These are phyloP conservation scores for Yarrowia hollandica DNA, from an alignment of 805 yeast species.

Conservation along the genomic window DNA sequence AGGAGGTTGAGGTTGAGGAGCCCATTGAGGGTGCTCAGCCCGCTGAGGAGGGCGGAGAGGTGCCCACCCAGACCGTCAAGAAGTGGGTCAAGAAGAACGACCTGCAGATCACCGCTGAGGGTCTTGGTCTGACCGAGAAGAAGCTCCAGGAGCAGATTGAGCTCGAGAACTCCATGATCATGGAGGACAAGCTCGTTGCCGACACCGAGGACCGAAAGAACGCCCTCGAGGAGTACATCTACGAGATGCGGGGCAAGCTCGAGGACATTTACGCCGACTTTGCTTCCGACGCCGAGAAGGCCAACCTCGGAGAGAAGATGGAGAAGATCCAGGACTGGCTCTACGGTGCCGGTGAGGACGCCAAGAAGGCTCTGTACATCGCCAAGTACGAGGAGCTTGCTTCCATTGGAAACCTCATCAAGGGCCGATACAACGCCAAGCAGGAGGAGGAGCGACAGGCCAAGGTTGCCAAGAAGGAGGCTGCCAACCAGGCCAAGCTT, in stretches of 20 bases:
- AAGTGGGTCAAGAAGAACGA: conserved; percentile 90
- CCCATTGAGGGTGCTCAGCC: conserved; percentile 64
- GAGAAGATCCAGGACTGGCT: conserved; percentile 95
- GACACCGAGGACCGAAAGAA: conserved; percentile 99
- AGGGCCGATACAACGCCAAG: conserved; percentile 91
- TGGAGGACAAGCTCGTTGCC: conserved; percentile 93
- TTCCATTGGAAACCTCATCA: conserved; percentile 88
- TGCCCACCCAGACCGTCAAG: conserved; percentile 85
- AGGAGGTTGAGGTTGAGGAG: conserved; percentile 87
- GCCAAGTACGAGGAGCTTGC: conserved; percentile 98
- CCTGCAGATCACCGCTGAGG: conserved; percentile 58
- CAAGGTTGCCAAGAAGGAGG: conserved; percentile 80
- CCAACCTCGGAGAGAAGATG: conserved; percentile 68
- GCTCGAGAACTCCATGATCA: conserved; percentile 77
- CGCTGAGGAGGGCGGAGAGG: conserved; percentile 54
- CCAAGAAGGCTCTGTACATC: conserved; percentile 93
- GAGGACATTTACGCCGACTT: conserved; percentile 87
- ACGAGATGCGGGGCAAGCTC: conserved; percentile 93
- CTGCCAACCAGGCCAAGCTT: conserved; percentile 76
- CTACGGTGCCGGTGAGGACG: conserved; percentile 95
- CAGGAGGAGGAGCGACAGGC: conserved; percentile 95
- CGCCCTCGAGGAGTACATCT: conserved; percentile 97
- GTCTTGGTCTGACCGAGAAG: conserved; percentile 58
- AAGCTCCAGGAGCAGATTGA: conserved; percentile 68
- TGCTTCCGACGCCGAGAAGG: conserved; percentile 89